Base-by-base conservation (phyloP, 345 rosid species). In the Eucalyptus lansdowneana region DNA sequence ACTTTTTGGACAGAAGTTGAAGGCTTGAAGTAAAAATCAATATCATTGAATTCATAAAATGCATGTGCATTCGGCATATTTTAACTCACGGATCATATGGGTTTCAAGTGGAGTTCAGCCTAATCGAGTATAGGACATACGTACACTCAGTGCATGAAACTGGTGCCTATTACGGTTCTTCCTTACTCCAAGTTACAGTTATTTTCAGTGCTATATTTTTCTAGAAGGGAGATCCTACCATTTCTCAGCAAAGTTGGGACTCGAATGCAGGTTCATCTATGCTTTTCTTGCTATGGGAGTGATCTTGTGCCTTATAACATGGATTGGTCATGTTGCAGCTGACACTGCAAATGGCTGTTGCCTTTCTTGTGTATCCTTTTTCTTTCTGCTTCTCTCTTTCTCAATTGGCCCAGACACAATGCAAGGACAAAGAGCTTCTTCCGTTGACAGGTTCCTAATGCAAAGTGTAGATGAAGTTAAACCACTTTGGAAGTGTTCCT, bases 321-420 rank as follows among this genome's bases (percentile, higher is more conserved):
- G 97, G 92, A 49, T 94, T 34, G 97, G 95, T 76, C 93, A 92
- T 67, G 88, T 89, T 56, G 93, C 97, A 90, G 96, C 97, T 7
- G 91, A 91, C 72, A 94, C 90, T 69, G 91, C 92, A 6, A 93
- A 92, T 86, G 89, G 90, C 19, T 93, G 90, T 65, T 94, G 94
- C 95, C 94, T 95, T 53, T 94, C 89, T 60, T 92, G 92, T 49
- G 97, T 95, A 95, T 94, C 97, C 95, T 95, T 92, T 72, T 76
- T 86, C 14, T 34, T 51, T 45, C 50, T 25, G 7, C 15, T 24
- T 67, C 44, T 86, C 51, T n/a, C 42, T 37, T 42, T 31, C 45
- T 88, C 60, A 86, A 6, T 56, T 85, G 14, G 50, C 24, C 3
- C 4, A 27, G 54, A 85, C 44, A 19, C 44, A 34, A 34, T 72